phyloP scores from a whole-genome alignment of 2,329 filamentous ascomycete genomes.

The Xylaria digitata region DNA sequence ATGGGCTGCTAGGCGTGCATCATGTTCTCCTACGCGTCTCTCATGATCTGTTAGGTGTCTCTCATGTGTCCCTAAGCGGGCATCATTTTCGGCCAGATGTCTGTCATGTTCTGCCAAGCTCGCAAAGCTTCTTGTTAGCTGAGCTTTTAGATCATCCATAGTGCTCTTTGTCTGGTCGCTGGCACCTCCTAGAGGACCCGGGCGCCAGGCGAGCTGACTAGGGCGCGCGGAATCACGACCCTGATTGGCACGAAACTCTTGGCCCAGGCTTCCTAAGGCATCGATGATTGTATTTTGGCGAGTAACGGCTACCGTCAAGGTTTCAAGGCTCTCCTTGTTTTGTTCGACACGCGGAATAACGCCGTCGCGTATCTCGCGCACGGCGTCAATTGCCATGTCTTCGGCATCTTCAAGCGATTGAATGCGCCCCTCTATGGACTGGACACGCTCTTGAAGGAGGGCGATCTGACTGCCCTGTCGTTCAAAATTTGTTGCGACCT shows the following conservation, averaged over 20 bases:
- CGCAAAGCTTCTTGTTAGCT: constrained; percentile 35
- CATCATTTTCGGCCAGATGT: constrained; percentile 28
- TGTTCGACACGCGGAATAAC: constrained; percentile 35
- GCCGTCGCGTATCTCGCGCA: constrained; percentile 37
- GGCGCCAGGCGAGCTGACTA: constrained; percentile 34
- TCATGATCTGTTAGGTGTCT: constrained; percentile 31
- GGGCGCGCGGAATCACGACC: constrained; percentile 34
- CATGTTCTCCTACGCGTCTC: constrained; percentile 27
- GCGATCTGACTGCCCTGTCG: constrained; percentile 28
- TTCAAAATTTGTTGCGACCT: constrained; percentile 33
- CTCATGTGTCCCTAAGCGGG: constrained; percentile 20
- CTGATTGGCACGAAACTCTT: constrained; percentile 36
- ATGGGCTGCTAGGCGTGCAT: constrained; percentile 24
- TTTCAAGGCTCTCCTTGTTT: constrained; percentile 30
- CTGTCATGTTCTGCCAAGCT: constrained; percentile 35
- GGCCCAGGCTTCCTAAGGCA: constrained; percentile 24
- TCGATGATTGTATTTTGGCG: constrained; percentile 34
- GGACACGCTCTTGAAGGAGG: constrained; percentile 29
- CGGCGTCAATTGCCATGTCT: constrained; percentile 40
- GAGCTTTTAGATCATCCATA: constrained; percentile 37
- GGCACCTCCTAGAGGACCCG: constrained; percentile 32
- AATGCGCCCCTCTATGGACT: constrained; percentile 35
- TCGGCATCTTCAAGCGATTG: constrained; percentile 39
- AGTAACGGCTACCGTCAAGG: constrained; percentile 21
- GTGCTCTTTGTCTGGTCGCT: constrained; percentile 33